Evolutionary conservation across 2,329 filamentous ascomycete genomes (phyloP), one percentile per base, ranked within the genome.

Genomic region (Knoxdaviesia proteae): DNA sequence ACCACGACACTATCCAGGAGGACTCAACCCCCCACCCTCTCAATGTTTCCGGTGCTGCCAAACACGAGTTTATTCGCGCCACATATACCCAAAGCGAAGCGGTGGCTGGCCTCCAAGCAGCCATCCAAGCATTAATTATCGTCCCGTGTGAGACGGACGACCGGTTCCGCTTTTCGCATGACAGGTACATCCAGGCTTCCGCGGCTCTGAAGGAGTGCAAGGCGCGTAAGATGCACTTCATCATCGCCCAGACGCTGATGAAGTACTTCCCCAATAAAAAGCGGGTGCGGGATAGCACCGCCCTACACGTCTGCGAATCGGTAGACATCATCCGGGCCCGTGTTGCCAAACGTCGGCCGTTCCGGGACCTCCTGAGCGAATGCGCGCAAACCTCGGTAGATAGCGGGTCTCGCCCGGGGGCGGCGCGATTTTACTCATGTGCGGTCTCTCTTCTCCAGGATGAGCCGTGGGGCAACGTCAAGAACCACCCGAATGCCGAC

Each of bases 81-180:
- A 20, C 20, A 20, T 74, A 74, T 43, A 69, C 76, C 0, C 74
- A 82, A 51, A 64, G 71, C 45, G 80, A 86, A 49, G 70, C 80
- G 0, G 68, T 90, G 5, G 71, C 71, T 38, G 88, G 84, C 0
- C 67, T 96, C n/a, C 84, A 94, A 54, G 76, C 74, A 32, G 76
- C 86, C 7, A 69, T 94, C 11, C 74, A 84, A 51, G 72, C 80
- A 4, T 93, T 82, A 52, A 75, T 94, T 42, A 67, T 96, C 36
- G 74, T 88, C 44, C 72, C 83, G 1, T 83, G 80, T 20, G 83
- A 90, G 47, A 77, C 77, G 1, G 88, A 94, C 52, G 84, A 94
- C 56, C 71, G 77, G 36, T 94, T 94, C 57, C 75, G 77, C 34
- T 94, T 94, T 56, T 77, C 79, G 34, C 87, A 94, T 56, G 87